Base-by-base conservation (phyloP, 768 basidiomycete genomes). In the Hygrophoropsis aurantiaca region DNA sequence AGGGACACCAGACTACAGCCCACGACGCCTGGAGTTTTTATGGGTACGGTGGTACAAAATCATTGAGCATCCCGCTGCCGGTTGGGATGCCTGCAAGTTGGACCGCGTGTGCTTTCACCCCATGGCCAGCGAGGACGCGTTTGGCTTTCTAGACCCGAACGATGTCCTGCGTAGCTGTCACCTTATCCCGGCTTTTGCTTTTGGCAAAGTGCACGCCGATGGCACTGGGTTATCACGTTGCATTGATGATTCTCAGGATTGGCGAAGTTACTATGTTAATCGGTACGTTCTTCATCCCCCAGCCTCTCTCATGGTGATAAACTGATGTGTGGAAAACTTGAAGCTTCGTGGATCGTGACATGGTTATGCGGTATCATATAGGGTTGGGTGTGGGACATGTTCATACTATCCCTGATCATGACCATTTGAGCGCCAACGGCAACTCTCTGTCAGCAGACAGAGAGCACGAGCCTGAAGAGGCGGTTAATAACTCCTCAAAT, bases 121-220 rank as follows among this genome's bases (percentile, higher is more conserved):
- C 0, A 40, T 56, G 19, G 8, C 19, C 1, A 19, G 24, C 15
- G 39, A 38, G 11, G 44, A 32, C 10, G 43, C 69, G 1, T 72
- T 71, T 47, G 65, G 64, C 0, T 72, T 73, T 46, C 10, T 73
- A 0, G 61, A 70, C 46, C 71, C 69, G 0, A 25, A 16, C 2
- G 49, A 58, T 3, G 61, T 71, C 4, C 42, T 71, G 3, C 51
- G 60, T 1, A 56, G 40, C 1, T 53, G 53, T 13, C 69, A 73
- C 39, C 38, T 72, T 1, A 68, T 70, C 4, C 70, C 69, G 2
- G 55, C 49, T 1, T 73, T 66, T 44, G 46, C 50, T 5, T 33
- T 51, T 21, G 58, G 60, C 8, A 50, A 40, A 15, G n/a, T 16
- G 11, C 40, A 48, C 11, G 20, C 27, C 11, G 44, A 49, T 10